These are phyloP conservation scores for Venturiaceae sp. DNA, from an alignment of 2,329 filamentous ascomycete species.

Conservation along the genomic window DNA sequence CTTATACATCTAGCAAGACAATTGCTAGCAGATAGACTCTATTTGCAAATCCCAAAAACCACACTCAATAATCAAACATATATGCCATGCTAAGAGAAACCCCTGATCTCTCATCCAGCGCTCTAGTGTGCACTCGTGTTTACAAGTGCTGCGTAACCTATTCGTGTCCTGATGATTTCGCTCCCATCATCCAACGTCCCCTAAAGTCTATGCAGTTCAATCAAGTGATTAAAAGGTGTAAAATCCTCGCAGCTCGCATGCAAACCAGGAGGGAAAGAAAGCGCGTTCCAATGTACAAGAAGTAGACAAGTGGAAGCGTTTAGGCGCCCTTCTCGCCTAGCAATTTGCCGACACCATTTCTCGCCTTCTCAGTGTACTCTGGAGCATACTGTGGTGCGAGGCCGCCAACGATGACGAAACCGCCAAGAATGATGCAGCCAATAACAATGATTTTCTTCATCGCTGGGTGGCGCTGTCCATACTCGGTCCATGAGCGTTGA, in stretches of 20 bases:
- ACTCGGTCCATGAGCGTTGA: conserved; percentile 74
- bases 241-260: neutral
- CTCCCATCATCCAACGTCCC: neutral
- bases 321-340: conserved; percentile 17
- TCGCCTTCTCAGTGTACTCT: conserved; percentile 23
- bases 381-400: conserved; percentile 29
- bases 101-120: neutral
- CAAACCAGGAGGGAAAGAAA: neutral
- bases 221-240: neutral
- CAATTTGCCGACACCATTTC: conserved; percentile 24
- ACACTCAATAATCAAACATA: neutral
- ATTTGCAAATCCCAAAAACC: neutral
- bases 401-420: conserved; percentile 59
- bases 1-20: neutral
- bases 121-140: neutral
- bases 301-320: neutral
- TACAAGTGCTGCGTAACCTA: neutral
- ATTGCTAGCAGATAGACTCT: neutral
- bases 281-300: neutral
- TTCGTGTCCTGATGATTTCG: neutral
- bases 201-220: neutral
- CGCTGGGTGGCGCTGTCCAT: conserved; percentile 66
- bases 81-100: neutral
- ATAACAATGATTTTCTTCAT: conserved; percentile 71
- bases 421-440: conserved; percentile 47